Base-by-base conservation (phyloP, 257 asterid species). In the Solanum piurae region DNA sequence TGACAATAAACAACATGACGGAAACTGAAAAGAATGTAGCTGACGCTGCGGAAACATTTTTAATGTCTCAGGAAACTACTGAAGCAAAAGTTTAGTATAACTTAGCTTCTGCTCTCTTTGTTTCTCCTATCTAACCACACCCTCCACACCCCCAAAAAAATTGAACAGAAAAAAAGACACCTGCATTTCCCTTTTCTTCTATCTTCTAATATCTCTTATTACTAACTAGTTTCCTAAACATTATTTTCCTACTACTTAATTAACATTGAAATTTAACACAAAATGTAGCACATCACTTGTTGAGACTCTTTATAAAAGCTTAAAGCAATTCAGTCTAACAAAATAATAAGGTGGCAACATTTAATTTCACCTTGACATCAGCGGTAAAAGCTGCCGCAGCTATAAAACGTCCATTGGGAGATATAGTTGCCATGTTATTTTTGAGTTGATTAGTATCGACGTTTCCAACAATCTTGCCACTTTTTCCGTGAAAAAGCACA, bases 371-470 rank as follows among this genome's bases (percentile, higher is more conserved):
- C 99, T 97, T 97, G 87, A 97, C 99, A 89, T 97, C 99, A 89
- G 99, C 99, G 82, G 99, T 96, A 89, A 97, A 97, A 88, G 99
- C 99, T 91, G 99, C 99, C 21, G 99, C 99, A 38, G 99, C 99
- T 88, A 97, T 93, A 87, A 97, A 97, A 87, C 99, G 98, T 16
- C 99, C 99, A 92, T 97, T 93, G 86, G 98, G 98, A 91, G 99
- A 96, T 87, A 96, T 76, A 27, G 97, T 91, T 88, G 99, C 99
- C 99, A 97, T 97, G 88, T 94, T 95, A 80, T 97, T 97, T 92
- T 95, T 97, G 11, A 97, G 95, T 92, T 97, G 99, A 94, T 95
- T 96, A 33, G 99, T 96, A 89, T 97, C 99, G 76, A 95, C 98
- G 74, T 89, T 89, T 68, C 99, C 99, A 92, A 97, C 90, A 77